Conservation (phyloP, 1,284 basidiomycete species). For the Irpex sp. region DNA sequence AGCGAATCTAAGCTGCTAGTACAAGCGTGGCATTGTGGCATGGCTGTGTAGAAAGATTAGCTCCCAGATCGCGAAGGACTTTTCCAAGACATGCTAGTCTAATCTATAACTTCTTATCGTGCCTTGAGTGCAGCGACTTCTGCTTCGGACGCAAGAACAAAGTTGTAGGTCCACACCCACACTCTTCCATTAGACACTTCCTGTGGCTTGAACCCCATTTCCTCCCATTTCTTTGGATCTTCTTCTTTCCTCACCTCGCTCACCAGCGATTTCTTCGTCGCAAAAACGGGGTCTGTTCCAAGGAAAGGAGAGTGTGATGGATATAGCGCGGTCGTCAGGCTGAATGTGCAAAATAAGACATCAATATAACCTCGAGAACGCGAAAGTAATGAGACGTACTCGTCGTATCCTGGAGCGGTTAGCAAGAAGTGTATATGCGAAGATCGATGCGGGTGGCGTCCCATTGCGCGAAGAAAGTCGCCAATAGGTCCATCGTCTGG, state of each 20-base stretch:
- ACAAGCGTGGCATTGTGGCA: no score
- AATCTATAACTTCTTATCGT: no score
- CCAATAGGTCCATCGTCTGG: slow-evolving; percentile 37
- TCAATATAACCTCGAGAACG: background rate
- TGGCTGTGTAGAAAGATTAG: no score
- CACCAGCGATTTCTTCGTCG: slow-evolving; percentile 37
- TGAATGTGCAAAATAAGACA: slow-evolving; percentile 6
- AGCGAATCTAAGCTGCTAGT: no score
- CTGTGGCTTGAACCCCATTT: slow-evolving; percentile 30
- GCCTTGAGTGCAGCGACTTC: slow-evolving; percentile 24
- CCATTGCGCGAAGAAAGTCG: slow-evolving; percentile 30
- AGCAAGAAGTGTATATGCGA: slow-evolving; percentile 38
- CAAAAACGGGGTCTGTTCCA: slow-evolving; percentile 39
- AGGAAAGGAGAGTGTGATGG: slow-evolving; percentile 38
- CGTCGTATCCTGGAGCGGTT: slow-evolving; percentile 35
- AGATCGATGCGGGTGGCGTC: slow-evolving; percentile 38
- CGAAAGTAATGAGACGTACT: slow-evolving; percentile 18
- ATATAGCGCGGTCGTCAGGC: slow-evolving; percentile 37
- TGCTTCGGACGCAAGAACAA: slow-evolving; percentile 31
- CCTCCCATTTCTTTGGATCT: slow-evolving; percentile 28
- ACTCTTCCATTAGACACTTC: slow-evolving; percentile 29
- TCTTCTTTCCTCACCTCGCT: slow-evolving; percentile 29
- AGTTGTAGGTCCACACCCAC: slow-evolving; percentile 35
- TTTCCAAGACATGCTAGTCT: no score
- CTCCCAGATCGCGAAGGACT: no score